phyloP scores from a whole-genome alignment of 2,329 filamentous ascomycete genomes.

The Hymenoscyphus salicellus region DNA sequence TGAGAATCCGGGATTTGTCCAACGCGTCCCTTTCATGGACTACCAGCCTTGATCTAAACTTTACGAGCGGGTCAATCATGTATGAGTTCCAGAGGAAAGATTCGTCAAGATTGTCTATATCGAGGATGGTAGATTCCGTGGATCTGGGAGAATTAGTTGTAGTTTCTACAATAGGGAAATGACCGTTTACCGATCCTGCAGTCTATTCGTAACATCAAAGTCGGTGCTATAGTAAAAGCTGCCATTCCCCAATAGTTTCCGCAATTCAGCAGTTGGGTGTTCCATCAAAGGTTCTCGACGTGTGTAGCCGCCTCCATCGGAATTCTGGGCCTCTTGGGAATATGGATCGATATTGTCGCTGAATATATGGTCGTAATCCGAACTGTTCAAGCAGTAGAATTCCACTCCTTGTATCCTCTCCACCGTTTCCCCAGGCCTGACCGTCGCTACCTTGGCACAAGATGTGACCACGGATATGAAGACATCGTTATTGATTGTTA shows the following conservation, averaged over 20 bases:
- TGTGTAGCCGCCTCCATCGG: slow-evolving; percentile 52
- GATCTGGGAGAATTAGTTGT: slow-evolving; percentile 49
- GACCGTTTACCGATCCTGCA: slow-evolving; percentile 72
- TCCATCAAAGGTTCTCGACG: slow-evolving; percentile 70
- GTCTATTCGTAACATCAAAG: slow-evolving; percentile 89
- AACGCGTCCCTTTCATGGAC: slow-evolving; percentile 71
- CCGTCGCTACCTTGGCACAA: slow-evolving; percentile 72
- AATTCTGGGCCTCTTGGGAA: slow-evolving; percentile 26
- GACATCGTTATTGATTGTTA: slow-evolving; percentile 78
- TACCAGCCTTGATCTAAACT: slow-evolving; percentile 80
- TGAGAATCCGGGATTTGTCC: slow-evolving; percentile 85
- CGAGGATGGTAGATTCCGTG: slow-evolving; percentile 73
- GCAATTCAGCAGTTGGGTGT: slow-evolving; percentile 85
- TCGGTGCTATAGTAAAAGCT: slow-evolving; percentile 99
- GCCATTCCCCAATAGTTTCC: slow-evolving; percentile 87
- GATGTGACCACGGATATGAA: slow-evolving; percentile 88
- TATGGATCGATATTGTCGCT: slow-evolving; percentile 44
- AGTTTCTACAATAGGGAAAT: slow-evolving; percentile 4
- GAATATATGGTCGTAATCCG: slow-evolving; percentile 78
- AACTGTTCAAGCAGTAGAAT: slow-evolving; percentile 87
- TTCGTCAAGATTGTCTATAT: slow-evolving; percentile 89
- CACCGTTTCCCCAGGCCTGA: slow-evolving; percentile 84
- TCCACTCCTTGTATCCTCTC: slow-evolving; percentile 83
- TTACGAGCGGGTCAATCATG: slow-evolving; percentile 90
- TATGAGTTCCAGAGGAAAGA: slow-evolving; percentile 97